Conservation (phyloP, 306 rosid species). For the Rosa lucieae region DNA sequence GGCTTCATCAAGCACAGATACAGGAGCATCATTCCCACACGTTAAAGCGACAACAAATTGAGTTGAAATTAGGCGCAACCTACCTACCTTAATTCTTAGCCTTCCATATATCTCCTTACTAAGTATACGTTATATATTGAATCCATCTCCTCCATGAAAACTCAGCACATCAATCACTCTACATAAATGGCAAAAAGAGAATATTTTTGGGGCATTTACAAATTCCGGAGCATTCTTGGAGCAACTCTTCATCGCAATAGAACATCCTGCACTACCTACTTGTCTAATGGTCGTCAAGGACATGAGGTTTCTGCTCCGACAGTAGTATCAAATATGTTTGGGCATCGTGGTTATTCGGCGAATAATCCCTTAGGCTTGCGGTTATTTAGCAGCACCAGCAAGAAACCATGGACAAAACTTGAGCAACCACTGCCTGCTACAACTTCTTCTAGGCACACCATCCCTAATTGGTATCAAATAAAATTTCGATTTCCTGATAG, state of each 20-base stretch:
- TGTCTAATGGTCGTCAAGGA: conserved; percentile 3
- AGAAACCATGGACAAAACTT: conserved; percentile 25
- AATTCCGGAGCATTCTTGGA: conserved; percentile 38
- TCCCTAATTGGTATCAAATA: conserved; percentile 24
- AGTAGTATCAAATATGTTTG: not conserved
- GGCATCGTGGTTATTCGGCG: conserved; percentile 20
- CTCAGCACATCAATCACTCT: not conserved
- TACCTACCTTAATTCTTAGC: not conserved
- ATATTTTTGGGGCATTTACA: conserved; percentile 25
- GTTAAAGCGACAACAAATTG: not conserved
- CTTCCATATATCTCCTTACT: not conserved
- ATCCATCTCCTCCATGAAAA: too few relatives aligned
- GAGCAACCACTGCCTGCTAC: conserved; percentile 13
- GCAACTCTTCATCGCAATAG: conserved; percentile 7
- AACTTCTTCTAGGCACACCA: not conserved
- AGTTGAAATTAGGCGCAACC: not conserved
- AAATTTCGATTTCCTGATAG: not conserved
- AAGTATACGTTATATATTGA: too few relatives aligned
- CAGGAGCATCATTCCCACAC: not conserved
- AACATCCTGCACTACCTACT: conserved; percentile 12
- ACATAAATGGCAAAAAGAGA: conserved; percentile 37
- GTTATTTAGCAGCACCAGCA: conserved; percentile 33
- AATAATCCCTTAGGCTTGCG: conserved; percentile 18
- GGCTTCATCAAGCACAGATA: not conserved
- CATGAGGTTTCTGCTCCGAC: conserved; percentile 19